phyloP scores from a whole-genome alignment of 108 stramenopile species.

The Schizochytrium sp. region DNA sequence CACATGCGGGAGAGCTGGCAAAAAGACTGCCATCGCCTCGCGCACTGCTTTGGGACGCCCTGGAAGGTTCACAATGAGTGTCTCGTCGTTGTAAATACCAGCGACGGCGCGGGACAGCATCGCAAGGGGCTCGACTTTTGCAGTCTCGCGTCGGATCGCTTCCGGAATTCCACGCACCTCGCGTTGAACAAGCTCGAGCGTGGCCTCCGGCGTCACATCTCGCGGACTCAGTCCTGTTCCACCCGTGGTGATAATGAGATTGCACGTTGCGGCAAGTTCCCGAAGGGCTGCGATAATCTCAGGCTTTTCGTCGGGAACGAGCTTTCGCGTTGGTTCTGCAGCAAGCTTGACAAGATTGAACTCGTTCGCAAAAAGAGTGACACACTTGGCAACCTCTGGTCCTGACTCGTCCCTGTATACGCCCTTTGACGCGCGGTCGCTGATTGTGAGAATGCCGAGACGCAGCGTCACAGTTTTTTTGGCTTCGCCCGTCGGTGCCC shows the following conservation, averaged over 20 bases:
- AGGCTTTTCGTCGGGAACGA: slow-evolving; percentile 69
- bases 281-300: slow-evolving; percentile 38
- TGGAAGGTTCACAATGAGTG: slow-evolving; percentile 22
- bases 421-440: slow-evolving; percentile 65
- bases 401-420: slow-evolving; percentile 70
- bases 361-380: slow-evolving; percentile 26
- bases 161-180: not conserved
- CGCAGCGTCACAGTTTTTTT: slow-evolving; percentile 34
- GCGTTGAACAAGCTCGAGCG: slow-evolving; percentile 20
- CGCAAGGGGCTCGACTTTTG: not conserved
- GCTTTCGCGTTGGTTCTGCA: not conserved
- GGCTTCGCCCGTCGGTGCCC: slow-evolving; percentile 19
- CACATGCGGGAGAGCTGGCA: not conserved
- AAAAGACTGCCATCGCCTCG: not conserved
- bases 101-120: slow-evolving; percentile 1
- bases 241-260: slow-evolving; percentile 76
- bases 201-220: slow-evolving; percentile 86
- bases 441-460: slow-evolving; percentile 68
- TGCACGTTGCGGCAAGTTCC: slow-evolving; percentile 30
- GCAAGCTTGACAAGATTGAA: not conserved
- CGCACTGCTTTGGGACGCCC: slow-evolving; percentile 1
- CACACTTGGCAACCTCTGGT: slow-evolving; percentile 56
- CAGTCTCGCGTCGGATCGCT: not conserved
- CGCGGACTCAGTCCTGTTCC: slow-evolving; percentile 75
- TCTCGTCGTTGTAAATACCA: not conserved